These are phyloP conservation scores for Filobasidium floriforme DNA, from an alignment of 768 basidiomycete species.

Conservation along the genomic window DNA sequence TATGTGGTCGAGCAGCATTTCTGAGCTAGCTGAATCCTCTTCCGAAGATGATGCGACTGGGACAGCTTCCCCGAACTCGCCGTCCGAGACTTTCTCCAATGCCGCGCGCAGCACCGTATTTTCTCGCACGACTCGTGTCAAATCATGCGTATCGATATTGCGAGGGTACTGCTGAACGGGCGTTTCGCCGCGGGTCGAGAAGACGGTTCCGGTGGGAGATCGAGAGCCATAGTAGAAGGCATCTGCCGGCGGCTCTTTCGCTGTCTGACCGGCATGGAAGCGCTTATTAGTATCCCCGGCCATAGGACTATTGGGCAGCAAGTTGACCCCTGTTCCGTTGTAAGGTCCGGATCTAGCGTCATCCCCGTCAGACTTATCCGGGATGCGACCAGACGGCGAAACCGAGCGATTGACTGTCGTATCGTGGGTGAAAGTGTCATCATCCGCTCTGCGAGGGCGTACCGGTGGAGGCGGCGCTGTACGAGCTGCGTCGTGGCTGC, in stretches of 20 bases:
- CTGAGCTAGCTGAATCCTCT: conserved; percentile 43
- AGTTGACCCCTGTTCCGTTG: no score
- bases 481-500: background rate
- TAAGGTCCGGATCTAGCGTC: no score
- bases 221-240: conserved; percentile 52
- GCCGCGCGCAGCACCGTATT: conserved; percentile 78
- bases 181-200: conserved; percentile 6
- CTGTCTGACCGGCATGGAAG: background rate
- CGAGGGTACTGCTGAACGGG: background rate
- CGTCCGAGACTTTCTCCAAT: conserved; percentile 60
- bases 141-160: background rate
- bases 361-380: no score
- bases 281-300: no score
- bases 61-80: no score
- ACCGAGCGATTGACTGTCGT: no score
- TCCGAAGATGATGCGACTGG: no score
- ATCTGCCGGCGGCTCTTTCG: conserved; percentile 54
- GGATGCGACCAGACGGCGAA: no score
- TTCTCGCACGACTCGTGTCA: conserved; percentile 29
- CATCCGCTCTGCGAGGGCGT: background rate
- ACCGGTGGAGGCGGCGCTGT: background rate
- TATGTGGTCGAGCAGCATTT: conserved; percentile 48
- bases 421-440: background rate
- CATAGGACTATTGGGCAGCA: no score
- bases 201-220: conserved; percentile 36